These are phyloP conservation scores for Pseudogymnoascus sp. DNA, from an alignment of 2,329 filamentous ascomycete species.

Conservation along the genomic window DNA sequence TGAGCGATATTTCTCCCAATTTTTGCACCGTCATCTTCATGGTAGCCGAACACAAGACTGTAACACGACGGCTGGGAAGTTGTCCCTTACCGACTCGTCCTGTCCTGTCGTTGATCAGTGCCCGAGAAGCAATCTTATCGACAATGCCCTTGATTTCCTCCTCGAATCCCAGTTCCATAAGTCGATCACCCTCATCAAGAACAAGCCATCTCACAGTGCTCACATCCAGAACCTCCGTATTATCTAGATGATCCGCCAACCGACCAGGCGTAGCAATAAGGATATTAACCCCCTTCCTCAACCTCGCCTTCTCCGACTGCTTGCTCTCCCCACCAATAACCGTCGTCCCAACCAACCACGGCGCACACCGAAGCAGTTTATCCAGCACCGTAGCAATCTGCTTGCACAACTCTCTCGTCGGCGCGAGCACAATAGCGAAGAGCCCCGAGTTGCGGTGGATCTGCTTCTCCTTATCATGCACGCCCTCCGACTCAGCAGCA, in stretches of 20 bases:
- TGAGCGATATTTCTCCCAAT: constrained; percentile 87
- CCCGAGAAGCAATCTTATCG: constrained; percentile 60
- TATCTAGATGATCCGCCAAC: constrained; percentile 82
- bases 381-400: constrained; percentile 87
- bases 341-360: constrained; percentile 88
- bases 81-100: constrained; percentile 49
- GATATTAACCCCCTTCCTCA: constrained; percentile 92
- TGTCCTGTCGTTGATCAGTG: constrained; percentile 49
- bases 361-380: constrained; percentile 74
- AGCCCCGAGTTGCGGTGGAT: constrained; percentile 80
- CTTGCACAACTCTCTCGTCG: constrained; percentile 87
- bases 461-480: constrained; percentile 37
- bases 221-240: constrained; percentile 82
- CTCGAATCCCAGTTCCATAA: constrained; percentile 98
- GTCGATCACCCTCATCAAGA: constrained; percentile 89
- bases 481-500: constrained; percentile 40
- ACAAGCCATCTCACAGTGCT: constrained; percentile 89
- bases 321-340: constrained; percentile 64
- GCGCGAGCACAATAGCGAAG: constrained; percentile 89
- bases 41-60: constrained; percentile 89
- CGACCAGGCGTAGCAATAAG: constrained; percentile 90
- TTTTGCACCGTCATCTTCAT: constrained; percentile 97
- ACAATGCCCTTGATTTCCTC: constrained; percentile 87
- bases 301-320: constrained; percentile 79
- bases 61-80: constrained; percentile 69